Evolutionary conservation across 345 rosid genomes (phyloP).

Genomic region (Excoecaria agallocha): DNA sequence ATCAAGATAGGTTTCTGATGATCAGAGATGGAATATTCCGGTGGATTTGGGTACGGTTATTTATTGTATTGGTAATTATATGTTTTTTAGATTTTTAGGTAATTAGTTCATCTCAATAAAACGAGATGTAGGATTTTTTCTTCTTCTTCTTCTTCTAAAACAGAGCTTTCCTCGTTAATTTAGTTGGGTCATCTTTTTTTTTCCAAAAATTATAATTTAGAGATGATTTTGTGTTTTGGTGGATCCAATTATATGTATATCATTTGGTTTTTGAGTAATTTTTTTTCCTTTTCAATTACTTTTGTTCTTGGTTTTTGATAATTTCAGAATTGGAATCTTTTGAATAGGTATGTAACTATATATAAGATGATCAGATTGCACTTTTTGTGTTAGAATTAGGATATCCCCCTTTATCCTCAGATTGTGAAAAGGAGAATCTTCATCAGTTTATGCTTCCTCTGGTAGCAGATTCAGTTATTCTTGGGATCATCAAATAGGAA

Average conservation of each 20-base stretch:
- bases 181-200: neutral
- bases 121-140: conserved; percentile 20
- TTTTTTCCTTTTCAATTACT: neutral
- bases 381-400: neutral
- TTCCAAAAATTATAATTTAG: neutral
- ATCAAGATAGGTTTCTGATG: conserved; percentile 39
- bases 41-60: conserved; percentile 6
- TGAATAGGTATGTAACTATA: neutral
- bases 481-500: conserved; percentile 27
- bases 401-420: neutral
- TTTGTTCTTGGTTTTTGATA: neutral
- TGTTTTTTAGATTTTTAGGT: conserved; percentile 4
- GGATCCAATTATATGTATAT: conserved; percentile 29
- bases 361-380: neutral
- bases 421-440: conserved; percentile 1
- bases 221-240: conserved; percentile 13
- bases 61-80: neutral
- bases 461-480: conserved; percentile 13
- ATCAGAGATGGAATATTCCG: conserved; percentile 25
- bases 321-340: neutral
- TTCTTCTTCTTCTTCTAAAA: neutral
- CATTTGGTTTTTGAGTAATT: conserved; percentile 18
- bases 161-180: neutral
- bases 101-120: conserved; percentile 25
- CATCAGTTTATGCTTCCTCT: neutral